Evolutionary conservation across 2,329 filamentous ascomycete genomes (phyloP).

Genomic region (Eurotiales sp.): DNA sequence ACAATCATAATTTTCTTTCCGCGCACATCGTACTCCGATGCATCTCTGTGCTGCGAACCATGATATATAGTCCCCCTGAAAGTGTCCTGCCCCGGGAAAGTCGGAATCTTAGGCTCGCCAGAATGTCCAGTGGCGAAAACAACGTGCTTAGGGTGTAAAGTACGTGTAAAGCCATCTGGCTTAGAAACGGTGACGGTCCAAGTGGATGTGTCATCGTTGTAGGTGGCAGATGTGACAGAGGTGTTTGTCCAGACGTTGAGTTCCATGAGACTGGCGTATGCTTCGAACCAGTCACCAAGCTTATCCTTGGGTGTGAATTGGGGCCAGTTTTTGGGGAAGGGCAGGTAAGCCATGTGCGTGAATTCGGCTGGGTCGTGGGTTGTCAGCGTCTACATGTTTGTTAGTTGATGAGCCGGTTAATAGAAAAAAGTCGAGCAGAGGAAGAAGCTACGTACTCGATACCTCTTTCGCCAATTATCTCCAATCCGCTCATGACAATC

Average conservation of each 20-base stretch:
- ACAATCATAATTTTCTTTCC: slow-evolving; percentile 48
- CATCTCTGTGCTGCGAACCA: slow-evolving; percentile 41
- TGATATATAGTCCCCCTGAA: slow-evolving; percentile 47
- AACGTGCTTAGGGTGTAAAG: slow-evolving; percentile 42
- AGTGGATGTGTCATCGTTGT: slow-evolving; percentile 32
- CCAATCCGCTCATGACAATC: slow-evolving; percentile 46
- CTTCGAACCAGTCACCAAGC: slow-evolving; percentile 48
- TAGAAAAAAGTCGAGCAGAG: neutral
- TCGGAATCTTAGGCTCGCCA: slow-evolving; percentile 40
- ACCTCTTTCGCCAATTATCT: slow-evolving; percentile 51
- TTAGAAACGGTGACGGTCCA: slow-evolving; percentile 36
- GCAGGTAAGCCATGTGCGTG: slow-evolving; percentile 36
- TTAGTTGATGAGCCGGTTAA: neutral
- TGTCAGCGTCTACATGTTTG: slow-evolving; percentile 29
- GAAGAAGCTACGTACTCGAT: slow-evolving; percentile 28
- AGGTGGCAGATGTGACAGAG: slow-evolving; percentile 36
- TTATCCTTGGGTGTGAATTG: slow-evolving; percentile 46
- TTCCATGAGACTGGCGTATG: slow-evolving; percentile 48
- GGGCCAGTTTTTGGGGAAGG: slow-evolving; percentile 42
- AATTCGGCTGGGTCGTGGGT: slow-evolving; percentile 41
- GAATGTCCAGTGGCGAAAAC: slow-evolving; percentile 48
- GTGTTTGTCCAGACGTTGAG: slow-evolving; percentile 46
- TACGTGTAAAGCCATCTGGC: slow-evolving; percentile 22
- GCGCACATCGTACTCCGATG: slow-evolving; percentile 31
- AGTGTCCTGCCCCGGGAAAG: slow-evolving; percentile 35